These are phyloP conservation scores for Pseudogymnoascus sp. DNA, from an alignment of 2,329 filamentous ascomycete genomes.

Conservation along the genomic window DNA sequence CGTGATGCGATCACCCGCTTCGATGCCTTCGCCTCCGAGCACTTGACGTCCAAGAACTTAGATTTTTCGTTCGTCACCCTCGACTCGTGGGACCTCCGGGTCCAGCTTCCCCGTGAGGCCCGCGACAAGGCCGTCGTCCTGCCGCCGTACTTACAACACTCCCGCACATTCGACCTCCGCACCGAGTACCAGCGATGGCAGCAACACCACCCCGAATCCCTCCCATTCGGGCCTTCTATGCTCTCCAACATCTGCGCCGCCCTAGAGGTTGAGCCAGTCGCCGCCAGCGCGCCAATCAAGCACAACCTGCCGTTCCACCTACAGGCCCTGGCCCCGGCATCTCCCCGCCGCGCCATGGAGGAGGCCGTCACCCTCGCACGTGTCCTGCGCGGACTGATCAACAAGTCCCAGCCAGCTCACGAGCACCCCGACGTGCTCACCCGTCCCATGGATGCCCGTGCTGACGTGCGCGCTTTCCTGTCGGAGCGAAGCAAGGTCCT, in stretches of 20 bases:
- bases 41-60: constrained; percentile 80
- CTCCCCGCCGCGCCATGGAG: constrained; percentile 92
- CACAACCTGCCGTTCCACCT: constrained; percentile 97
- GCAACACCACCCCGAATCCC: constrained; percentile 92
- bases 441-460: constrained; percentile 90
- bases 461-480: constrained; percentile 91
- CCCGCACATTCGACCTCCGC: constrained; percentile 89
- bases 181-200: constrained; percentile 99
- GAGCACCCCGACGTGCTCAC: constrained; percentile 93
- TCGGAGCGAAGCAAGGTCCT: constrained; percentile 96
- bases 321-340: constrained; percentile 89
- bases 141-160: constrained; percentile 94
- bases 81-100: constrained; percentile 95
- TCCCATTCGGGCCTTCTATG: constrained; percentile 92
- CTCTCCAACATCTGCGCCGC: constrained; percentile 97
- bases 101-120: constrained; percentile 93
- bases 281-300: constrained; percentile 96
- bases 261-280: constrained; percentile 93
- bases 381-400: constrained; percentile 83
- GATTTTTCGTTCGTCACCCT: constrained; percentile 98
- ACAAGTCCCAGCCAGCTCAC: constrained; percentile 88
- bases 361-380: constrained; percentile 90
- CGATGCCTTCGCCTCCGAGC: constrained; percentile 86
- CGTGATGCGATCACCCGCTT: constrained; percentile 93
- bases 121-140: constrained; percentile 97